A percentile compares a stretch with the other conserved stretches of the same genome.
These are phyloP conservation scores for Penicillium ochrochloron DNA, from an alignment of 495 filamentous ascomycete genomes.

Conservation along the genomic window DNA sequence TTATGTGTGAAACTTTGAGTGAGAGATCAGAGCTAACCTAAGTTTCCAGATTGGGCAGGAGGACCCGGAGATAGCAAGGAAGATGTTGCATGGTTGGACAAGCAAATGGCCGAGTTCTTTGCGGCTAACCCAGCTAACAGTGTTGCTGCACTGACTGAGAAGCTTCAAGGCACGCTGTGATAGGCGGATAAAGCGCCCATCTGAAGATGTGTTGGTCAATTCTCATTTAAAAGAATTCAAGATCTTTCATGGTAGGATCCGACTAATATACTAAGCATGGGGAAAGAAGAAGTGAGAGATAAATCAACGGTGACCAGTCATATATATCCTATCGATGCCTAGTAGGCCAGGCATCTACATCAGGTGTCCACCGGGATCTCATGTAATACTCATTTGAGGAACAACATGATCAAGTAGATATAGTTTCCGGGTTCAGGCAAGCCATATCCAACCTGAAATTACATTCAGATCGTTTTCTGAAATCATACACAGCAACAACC, in stretches of 20 bases:
- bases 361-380: background rate
- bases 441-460: too few relatives aligned
- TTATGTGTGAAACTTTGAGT: background rate
- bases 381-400: background rate
- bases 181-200: background rate
- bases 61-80: slow-evolving; percentile 66
- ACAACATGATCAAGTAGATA: too few relatives aligned
- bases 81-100: slow-evolving; percentile 70
- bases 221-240: background rate
- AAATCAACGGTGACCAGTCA: background rate
- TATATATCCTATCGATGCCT: background rate
- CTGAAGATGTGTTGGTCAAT: background rate
- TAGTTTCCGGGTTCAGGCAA: too few relatives aligned
- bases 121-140: slow-evolving; percentile 23
- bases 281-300: background rate
- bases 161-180: slow-evolving; percentile 19
- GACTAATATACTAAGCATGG: background rate
- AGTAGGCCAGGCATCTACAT: background rate
- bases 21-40: slow-evolving; percentile 18
- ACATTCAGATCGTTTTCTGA: background rate
- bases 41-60: slow-evolving; percentile 55
- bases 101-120: slow-evolving; percentile 58
- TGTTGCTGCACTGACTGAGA: slow-evolving; percentile 13
- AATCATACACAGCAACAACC: background rate
- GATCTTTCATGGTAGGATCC: background rate